Evolutionary conservation across 2,329 filamentous ascomycete genomes (phyloP), one percentile per base, ranked within the genome.

Genomic region (Fusarium chlamydosporum): DNA sequence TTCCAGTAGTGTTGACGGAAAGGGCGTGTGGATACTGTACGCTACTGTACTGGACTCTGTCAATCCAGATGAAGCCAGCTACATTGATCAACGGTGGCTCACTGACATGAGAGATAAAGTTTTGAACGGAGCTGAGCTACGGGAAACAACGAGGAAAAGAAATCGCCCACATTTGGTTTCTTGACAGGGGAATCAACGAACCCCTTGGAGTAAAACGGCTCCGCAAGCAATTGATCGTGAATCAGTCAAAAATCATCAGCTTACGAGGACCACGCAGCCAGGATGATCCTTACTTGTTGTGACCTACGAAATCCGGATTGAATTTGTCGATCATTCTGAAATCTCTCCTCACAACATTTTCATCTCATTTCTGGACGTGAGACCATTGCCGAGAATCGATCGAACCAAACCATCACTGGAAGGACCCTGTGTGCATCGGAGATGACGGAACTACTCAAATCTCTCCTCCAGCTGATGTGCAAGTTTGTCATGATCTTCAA

Each of bases 231-330:
- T 8, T 50, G 16, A 8, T 50, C 33, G 6, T 9, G 20, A 27
- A 29, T 40, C 27, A 31, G 45, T 45, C 8, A 4, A 40, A 40
- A 54, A 35, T 42, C 45, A 56, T 52, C 37, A 23, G 23, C 23
- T 57, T 40, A 33, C 15, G 37, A 20, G 52, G 42, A 34, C 51
- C 47, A 35, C 34, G 45, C 48, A 43, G 10, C n/a, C 13, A 6
- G 13, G 66, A 11, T 34, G 52, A 69, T 69, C 62, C 2, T 53
- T 69, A 46, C 67, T 60, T 2, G 7, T 41, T 50, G 9, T 23
- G 16, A 40, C 2, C 8, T 13, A 7, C 10, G 13, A 33, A 41
- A 60, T 65, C 60, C 53, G 37, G 60, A 43, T 65, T 45, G 11
- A 3, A 34, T 12, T 31, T 65, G 60, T n/a, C 60, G 61, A 65